Evolutionary conservation across 768 basidiomycete genomes (phyloP).

Genomic region (Calvatia gigantea): DNA sequence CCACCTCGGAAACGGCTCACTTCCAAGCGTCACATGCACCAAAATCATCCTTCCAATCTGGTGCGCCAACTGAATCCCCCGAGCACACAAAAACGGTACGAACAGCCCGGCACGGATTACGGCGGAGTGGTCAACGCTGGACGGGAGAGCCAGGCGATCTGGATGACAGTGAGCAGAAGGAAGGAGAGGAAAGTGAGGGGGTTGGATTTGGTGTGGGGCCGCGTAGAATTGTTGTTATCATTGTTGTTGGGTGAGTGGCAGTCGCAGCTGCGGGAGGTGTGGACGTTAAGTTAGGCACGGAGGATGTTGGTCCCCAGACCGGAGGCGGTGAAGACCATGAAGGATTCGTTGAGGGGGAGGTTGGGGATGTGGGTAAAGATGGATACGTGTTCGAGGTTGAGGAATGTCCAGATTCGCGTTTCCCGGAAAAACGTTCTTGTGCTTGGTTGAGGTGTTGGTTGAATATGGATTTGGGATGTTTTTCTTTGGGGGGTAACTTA

Average conservation of each 20-base stretch:
- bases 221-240: neutral
- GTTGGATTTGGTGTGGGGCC: constrained; percentile 21
- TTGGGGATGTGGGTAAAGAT: constrained; percentile 53
- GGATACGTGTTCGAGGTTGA: constrained; percentile 49
- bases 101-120: constrained; percentile 76
- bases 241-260: too few species aligned
- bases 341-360: constrained; percentile 75
- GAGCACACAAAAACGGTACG: constrained; percentile 87
- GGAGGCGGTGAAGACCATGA: constrained; percentile 77
- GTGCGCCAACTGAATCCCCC: constrained; percentile 90
- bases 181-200: constrained; percentile 78
- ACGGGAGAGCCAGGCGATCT: constrained; percentile 78
- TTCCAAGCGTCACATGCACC: constrained; percentile 76
- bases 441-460: neutral
- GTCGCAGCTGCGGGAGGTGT: constrained; percentile 36
- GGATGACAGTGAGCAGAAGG: constrained; percentile 60
- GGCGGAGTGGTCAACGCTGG: constrained; percentile 55
- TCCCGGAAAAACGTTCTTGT: constrained; percentile 83
- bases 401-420: constrained; percentile 56
- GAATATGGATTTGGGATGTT: too few species aligned
- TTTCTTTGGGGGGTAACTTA: too few species aligned
- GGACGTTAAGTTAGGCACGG: constrained; percentile 77
- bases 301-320: constrained; percentile 79
- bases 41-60: constrained; percentile 92
- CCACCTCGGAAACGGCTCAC: constrained; percentile 79